phyloP scores from a whole-genome alignment of 805 yeast genomes.

The Metschnikowia similis region DNA sequence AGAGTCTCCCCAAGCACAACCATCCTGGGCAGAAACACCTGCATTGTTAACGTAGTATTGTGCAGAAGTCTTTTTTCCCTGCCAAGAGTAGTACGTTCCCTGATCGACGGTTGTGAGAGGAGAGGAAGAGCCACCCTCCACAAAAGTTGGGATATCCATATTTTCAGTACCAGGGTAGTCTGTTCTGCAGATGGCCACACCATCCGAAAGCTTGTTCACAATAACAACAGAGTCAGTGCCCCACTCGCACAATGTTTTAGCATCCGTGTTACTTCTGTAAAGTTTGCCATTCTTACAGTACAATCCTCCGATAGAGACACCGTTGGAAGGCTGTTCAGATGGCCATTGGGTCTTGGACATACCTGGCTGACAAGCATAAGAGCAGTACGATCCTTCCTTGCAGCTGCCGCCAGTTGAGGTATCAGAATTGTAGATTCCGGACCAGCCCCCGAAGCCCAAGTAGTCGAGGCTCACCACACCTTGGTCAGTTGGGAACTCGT shows the following conservation, averaged over 20 bases:
- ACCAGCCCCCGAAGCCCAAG: slow-evolving; percentile 78
- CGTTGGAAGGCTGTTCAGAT: slow-evolving; percentile 74
- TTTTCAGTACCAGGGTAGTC: slow-evolving; percentile 99
- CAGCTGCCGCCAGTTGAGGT: slow-evolving; percentile 66
- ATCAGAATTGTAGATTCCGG: slow-evolving; percentile 63
- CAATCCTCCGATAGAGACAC: slow-evolving; percentile 93
- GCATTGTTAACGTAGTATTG: slow-evolving; percentile 98
- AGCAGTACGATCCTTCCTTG: slow-evolving; percentile 88
- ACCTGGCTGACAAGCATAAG: slow-evolving; percentile 98
- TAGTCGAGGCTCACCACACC: slow-evolving; percentile 75
- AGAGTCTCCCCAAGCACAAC: slow-evolving; percentile 87
- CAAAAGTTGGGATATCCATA: slow-evolving; percentile 92
- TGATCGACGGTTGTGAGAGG: slow-evolving; percentile 79
- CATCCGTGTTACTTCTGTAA: slow-evolving; percentile 69
- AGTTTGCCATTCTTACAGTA: slow-evolving; percentile 79
- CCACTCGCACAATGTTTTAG: slow-evolving; percentile 80
- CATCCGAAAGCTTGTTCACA: slow-evolving; percentile 55
- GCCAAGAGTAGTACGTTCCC: slow-evolving; percentile 72
- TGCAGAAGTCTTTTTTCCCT: slow-evolving; percentile 78
- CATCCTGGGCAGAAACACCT: slow-evolving; percentile 84
- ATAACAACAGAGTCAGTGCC: slow-evolving; percentile 70
- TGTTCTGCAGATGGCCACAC: slow-evolving; percentile 92
- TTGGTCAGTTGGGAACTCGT: slow-evolving; percentile 70
- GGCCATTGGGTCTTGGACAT: slow-evolving; percentile 99
- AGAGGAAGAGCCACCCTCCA: slow-evolving; percentile 58